Conservation (phyloP, 768 basidiomycete species). For the Agaricus blazei region DNA sequence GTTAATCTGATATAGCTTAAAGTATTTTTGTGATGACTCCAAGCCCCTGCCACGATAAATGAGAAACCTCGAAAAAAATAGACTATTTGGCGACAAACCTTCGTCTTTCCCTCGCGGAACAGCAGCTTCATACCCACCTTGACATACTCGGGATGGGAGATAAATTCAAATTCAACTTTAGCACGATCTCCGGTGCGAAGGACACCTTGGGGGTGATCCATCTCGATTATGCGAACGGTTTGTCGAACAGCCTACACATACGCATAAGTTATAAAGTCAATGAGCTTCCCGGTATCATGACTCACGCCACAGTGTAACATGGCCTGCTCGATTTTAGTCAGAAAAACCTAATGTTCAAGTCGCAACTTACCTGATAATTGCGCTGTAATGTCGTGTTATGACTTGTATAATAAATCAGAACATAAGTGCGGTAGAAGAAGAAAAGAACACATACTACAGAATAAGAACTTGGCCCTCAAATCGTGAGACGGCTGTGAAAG, state of each 20-base stretch:
- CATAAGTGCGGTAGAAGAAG: slow-evolving; percentile 2
- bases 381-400: slow-evolving; percentile 91
- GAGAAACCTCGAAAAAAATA: neutral
- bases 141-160: slow-evolving; percentile 86
- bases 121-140: slow-evolving; percentile 92
- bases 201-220: slow-evolving; percentile 86
- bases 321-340: slow-evolving; percentile 37
- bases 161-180: slow-evolving; percentile 92
- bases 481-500: slow-evolving; percentile 56
- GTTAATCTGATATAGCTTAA: neutral
- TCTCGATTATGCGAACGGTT: slow-evolving; percentile 85
- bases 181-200: slow-evolving; percentile 94
- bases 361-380: slow-evolving; percentile 76
- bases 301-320: slow-evolving; percentile 91
- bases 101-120: slow-evolving; percentile 94
- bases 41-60: slow-evolving; percentile 47
- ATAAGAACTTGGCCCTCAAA: slow-evolving; percentile 96
- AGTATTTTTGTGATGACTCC: slow-evolving; percentile 70
- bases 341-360: neutral
- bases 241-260: slow-evolving; percentile 71
- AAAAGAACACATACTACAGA: slow-evolving; percentile 62
- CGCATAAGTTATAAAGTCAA: slow-evolving; percentile 3
- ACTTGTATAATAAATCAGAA: slow-evolving; percentile 27
- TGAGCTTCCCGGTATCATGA: slow-evolving; percentile 8
- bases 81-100: slow-evolving; percentile 41